These are phyloP conservation scores for Ceratobasidium sp. DNA, from an alignment of 1,284 basidiomycete species.

Conservation along the genomic window DNA sequence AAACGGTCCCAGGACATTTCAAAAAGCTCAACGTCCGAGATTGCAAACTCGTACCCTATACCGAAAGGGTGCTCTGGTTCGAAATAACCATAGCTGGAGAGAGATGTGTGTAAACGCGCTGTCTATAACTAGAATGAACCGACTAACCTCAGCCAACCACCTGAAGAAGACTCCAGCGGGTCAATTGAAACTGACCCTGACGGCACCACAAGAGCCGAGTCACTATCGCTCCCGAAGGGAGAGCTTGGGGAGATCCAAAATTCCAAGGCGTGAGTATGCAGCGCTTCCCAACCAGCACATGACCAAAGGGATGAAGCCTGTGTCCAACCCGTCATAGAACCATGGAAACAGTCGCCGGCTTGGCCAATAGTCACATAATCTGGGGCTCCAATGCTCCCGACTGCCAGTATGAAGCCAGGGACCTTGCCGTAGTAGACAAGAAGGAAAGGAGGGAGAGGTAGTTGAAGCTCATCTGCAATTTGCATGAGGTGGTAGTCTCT, in stretches of 20 bases:
- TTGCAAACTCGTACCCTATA: constrained; percentile 23
- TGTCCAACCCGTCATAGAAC: constrained; percentile 21
- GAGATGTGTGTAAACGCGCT: neutral
- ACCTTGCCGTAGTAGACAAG: constrained; percentile 16
- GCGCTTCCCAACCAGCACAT: constrained; percentile 37
- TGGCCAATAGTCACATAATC: constrained; percentile 11
- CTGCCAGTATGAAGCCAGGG: constrained; percentile 16
- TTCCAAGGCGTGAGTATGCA: constrained; percentile 29
- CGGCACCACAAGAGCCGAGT: neutral
- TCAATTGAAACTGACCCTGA: neutral
- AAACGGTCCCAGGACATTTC: constrained; percentile 32
- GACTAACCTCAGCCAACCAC: constrained; percentile 31
- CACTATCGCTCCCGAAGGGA: neutral
- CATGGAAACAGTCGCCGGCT: constrained; percentile 15
- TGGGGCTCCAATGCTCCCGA: constrained; percentile 29
- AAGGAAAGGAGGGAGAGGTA: constrained; percentile 33
- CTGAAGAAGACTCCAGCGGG: constrained; percentile 8
- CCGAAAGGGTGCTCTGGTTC: constrained; percentile 12
- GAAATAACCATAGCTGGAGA: constrained; percentile 20
- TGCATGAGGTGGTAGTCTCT: constrained; percentile 43
- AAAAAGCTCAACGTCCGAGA: constrained; percentile 21
- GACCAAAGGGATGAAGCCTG: constrained; percentile 20
- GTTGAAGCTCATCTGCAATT: constrained; percentile 22
- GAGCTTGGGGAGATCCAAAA: neutral
- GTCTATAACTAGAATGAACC: neutral